These are phyloP conservation scores for Helicocarpus griseus DNA, from an alignment of 2,329 filamentous ascomycete species.

Conservation along the genomic window DNA sequence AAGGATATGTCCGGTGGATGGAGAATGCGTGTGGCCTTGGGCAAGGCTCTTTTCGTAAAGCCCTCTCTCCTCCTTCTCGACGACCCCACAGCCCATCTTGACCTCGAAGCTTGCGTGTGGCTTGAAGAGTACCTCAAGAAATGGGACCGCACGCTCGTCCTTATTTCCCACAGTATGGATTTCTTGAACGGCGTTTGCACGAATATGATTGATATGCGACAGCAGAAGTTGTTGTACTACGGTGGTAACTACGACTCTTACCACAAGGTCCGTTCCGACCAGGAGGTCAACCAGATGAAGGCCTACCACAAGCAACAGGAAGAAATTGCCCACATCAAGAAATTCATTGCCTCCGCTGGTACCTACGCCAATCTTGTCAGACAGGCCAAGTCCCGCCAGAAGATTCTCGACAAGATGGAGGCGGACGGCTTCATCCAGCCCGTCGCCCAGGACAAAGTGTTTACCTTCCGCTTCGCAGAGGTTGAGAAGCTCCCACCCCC, in stretches of 20 bases:
- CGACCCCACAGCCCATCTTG: slow-evolving; percentile 97
- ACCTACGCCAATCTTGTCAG: slow-evolving; percentile 98
- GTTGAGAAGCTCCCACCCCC: slow-evolving; percentile 99
- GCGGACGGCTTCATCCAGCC: slow-evolving; percentile 97
- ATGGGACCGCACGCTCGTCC: slow-evolving; percentile 93
- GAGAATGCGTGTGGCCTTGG: slow-evolving; percentile 98
- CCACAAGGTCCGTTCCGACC: slow-evolving; percentile 84
- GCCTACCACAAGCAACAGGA: slow-evolving; percentile 99
- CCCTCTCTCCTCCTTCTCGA: slow-evolving; percentile 91
- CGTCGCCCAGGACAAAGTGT: slow-evolving; percentile 73
- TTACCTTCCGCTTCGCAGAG: slow-evolving; percentile 96
- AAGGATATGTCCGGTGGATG: slow-evolving; percentile 99
- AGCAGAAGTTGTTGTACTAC: slow-evolving; percentile 85
- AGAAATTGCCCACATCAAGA: slow-evolving; percentile 98
- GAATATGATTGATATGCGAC: slow-evolving; percentile 97
- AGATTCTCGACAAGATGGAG: slow-evolving; percentile 99
- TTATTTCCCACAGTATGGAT: slow-evolving; percentile 97
- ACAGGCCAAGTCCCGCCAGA: slow-evolving; percentile 98
- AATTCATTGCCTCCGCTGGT: slow-evolving; percentile 99
- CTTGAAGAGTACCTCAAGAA: slow-evolving; percentile 99
- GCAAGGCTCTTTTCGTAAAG: slow-evolving; percentile 97
- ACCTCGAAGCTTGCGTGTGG: slow-evolving; percentile 99
- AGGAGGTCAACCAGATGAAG: slow-evolving; percentile 98
- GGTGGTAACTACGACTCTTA: slow-evolving; percentile 99
- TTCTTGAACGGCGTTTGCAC: slow-evolving; percentile 98